Evolutionary conservation across 768 basidiomycete species (phyloP).

Genomic region (Mycena floridula): DNA sequence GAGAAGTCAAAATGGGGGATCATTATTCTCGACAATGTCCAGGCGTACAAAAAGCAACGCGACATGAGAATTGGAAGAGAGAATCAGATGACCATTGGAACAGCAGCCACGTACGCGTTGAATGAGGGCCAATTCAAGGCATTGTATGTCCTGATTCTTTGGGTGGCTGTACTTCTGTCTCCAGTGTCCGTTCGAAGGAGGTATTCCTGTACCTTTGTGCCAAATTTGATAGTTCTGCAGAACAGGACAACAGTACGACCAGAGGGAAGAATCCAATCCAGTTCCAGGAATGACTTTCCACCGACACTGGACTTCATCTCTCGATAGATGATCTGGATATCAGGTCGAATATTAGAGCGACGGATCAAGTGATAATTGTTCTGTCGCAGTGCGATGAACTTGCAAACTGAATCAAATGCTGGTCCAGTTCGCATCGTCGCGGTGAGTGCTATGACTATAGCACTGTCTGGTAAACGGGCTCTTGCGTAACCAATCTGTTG

Average conservation of each 20-base stretch:
- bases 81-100: no score
- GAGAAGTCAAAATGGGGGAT: no score
- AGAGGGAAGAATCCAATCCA: slow-evolving; percentile 19
- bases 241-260: slow-evolving; percentile 19
- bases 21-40: no score
- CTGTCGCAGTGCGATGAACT: slow-evolving; percentile 13
- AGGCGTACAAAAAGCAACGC: no score
- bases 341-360: slow-evolving; percentile 18
- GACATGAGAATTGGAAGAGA: no score
- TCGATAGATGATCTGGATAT: slow-evolving; percentile 18
- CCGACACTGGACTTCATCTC: slow-evolving; percentile 11
- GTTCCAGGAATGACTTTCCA: slow-evolving; percentile 14
- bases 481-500: slow-evolving; percentile 18
- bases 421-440: background rate
- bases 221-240: slow-evolving; percentile 17
- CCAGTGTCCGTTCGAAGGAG: no score
- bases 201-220: slow-evolving; percentile 15
- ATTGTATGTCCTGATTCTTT: no score
- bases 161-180: no score
- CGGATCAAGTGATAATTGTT: slow-evolving; percentile 15
- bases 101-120: no score
- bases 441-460: background rate
- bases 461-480: slow-evolving; percentile 6
- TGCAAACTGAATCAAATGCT: slow-evolving; percentile 6
- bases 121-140: no score